Evolutionary conservation across 208 protist genomes (phyloP).

Genomic region (Crithidia sp.): DNA sequence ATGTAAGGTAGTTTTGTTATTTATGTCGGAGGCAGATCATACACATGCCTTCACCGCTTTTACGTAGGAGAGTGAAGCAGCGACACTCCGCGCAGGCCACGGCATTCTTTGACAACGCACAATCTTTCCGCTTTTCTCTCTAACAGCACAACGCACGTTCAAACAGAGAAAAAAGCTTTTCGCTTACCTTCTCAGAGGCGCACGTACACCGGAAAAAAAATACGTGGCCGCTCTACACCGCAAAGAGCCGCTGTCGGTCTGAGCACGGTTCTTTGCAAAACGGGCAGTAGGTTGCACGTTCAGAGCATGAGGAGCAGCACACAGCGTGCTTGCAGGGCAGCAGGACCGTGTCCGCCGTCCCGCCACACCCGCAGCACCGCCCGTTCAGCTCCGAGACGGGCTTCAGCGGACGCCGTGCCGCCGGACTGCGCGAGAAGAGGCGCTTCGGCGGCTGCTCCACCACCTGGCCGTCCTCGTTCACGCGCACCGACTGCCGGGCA

Average conservation of each 20-base stretch:
- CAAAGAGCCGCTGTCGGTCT: conserved; percentile 41
- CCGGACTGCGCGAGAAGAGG: conserved; percentile 18
- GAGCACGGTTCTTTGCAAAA: conserved; percentile 47
- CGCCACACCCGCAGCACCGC: conserved; percentile 54
- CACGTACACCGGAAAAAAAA: too few species aligned
- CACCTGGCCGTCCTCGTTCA: conserved; percentile 33
- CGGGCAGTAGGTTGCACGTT: conserved; percentile 45
- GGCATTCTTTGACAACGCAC: too few species aligned
- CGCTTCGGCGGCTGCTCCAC: conserved; percentile 9
- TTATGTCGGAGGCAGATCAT: not conserved
- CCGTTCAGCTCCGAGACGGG: conserved; percentile 46
- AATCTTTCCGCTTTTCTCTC: not conserved
- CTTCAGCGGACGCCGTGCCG: conserved; percentile 21
- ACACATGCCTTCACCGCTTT: not conserved
- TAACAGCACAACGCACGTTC: too few species aligned
- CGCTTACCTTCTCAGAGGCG: too few species aligned
- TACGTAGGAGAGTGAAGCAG: too few species aligned
- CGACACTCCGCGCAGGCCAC: too few species aligned
- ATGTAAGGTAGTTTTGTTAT: not conserved
- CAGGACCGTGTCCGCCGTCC: conserved; percentile 47
- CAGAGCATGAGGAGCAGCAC: conserved; percentile 50
- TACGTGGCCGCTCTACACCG: conserved; percentile 16
- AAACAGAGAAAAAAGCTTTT: not conserved
- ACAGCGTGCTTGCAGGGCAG: conserved; percentile 60
- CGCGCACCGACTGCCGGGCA: conserved; percentile 16